phyloP scores from a whole-genome alignment of 352 stramenopile species.

The Pythium phragmitis region DNA sequence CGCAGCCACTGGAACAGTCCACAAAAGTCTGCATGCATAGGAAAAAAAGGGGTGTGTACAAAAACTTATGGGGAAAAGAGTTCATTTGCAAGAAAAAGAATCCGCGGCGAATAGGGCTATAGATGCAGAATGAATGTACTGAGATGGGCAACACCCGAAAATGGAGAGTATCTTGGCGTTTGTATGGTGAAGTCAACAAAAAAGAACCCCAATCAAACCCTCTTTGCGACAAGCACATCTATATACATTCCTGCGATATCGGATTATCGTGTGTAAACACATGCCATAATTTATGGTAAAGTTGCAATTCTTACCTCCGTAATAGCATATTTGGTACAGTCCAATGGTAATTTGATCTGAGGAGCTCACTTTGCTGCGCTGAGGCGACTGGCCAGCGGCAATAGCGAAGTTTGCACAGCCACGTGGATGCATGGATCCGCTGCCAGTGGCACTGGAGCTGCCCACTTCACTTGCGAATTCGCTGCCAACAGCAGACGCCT shows the following conservation, averaged over 20 bases:
- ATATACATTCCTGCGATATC: not conserved
- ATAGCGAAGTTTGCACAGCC: not conserved
- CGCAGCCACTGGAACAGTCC: not conserved
- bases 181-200: conserved; percentile 4
- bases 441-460: not conserved
- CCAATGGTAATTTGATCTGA: not conserved
- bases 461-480: not conserved
- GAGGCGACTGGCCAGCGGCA: conserved; percentile 1
- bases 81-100: conserved; percentile 23
- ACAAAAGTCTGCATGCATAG: not conserved
- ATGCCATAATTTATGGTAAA: not conserved
- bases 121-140: conserved; percentile 1
- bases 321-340: not conserved
- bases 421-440: not conserved
- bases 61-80: not conserved
- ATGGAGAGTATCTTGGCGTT: not conserved
- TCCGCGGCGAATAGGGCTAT: conserved; percentile 23
- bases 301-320: not conserved
- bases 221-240: not conserved
- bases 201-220: conserved; percentile 21
- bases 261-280: not conserved
- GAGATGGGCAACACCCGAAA: not conserved
- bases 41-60: not conserved
- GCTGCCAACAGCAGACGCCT: not conserved
- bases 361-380: not conserved